Evolutionary conservation across 2,329 filamentous ascomycete genomes (phyloP), one percentile per base, ranked within the genome.

Genomic region (Pseudogymnoascus sp.): DNA sequence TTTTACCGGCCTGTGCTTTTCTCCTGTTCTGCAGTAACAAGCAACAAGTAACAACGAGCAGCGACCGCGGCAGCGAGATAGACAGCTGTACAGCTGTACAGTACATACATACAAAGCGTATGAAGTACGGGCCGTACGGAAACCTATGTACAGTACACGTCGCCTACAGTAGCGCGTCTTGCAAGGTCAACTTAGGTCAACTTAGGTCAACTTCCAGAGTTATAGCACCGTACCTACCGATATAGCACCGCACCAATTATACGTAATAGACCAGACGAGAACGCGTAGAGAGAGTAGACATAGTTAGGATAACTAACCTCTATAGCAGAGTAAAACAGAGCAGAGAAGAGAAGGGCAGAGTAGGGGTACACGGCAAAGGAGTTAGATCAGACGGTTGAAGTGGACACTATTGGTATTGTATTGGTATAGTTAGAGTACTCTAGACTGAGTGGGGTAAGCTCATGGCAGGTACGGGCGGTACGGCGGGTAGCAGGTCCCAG

Each of bases 401-500:
- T 33, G 49, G 49, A 55, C 49, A 55, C 25, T 55, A 55, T 55
- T 19, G 49, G 11, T 49, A 28, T 52, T n/a, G 19, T 19, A 19
- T 19, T 19, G 19, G 19, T 19, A 19, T 19, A 19, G 38, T n/a
- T 33, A 52, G n/a, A 3, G 22, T 30, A 19, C 19, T 19, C 19
- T 19, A 30, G 25, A 30, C n/a, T 11, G n/a, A 33, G 45, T 55
- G 49, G 49, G 49, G 49, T 33, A 55, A 55, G 49, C 49, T 55
- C 49, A 33, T 55, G 49, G 28, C 49, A 55, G 49, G 49, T 19
- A 55, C 49, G 49, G 49, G 28, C 49, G 49, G 28, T 33, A 33
- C 49, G 49, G 49, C 49, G 49, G 49, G 49, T 55, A 55, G n/a
- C 49, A 55, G 49, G 28, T 55, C 49, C 49, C 28, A 55, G 28